A percentile compares a stretch with the other conserved stretches of the same genome.
Evolutionary conservation across 129 eudicot genomes (phyloP).

Genomic region (Logfia minima): DNA sequence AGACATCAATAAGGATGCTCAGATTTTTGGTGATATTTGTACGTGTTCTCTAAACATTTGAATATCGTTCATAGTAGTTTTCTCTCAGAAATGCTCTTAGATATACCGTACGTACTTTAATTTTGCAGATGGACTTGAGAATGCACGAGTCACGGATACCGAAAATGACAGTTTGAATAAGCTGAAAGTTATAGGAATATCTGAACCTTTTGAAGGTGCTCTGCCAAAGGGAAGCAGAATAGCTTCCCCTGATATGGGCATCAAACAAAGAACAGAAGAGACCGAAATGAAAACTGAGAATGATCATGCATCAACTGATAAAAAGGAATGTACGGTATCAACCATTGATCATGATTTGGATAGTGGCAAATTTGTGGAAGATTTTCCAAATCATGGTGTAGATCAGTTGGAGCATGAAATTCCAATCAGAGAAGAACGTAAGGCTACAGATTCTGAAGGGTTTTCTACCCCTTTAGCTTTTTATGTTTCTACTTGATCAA

Average conservation of each 20-base stretch:
- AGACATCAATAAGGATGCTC: conserved; percentile 22
- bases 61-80: neutral
- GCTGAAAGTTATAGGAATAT: conserved; percentile 2
- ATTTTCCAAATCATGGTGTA: conserved; percentile 9
- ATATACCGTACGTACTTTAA: neutral
- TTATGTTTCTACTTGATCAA: neutral
- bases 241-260: neutral
- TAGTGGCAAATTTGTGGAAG: conserved; percentile 6
- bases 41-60: neutral
- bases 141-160: conserved; percentile 1
- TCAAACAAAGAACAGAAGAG: conserved; percentile 16
- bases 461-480: neutral
- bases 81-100: neutral
- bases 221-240: conserved; percentile 4
- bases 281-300: neutral
- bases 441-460: neutral
- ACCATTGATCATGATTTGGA: neutral
- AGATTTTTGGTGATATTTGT: conserved; percentile 26
- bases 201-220: conserved; percentile 17
- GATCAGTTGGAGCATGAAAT: neutral
- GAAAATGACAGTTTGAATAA: conserved; percentile 6
- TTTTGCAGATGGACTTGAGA: conserved; percentile 28
- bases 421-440: conserved; percentile 18
- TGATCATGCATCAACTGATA: neutral
- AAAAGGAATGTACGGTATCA: neutral